phyloP scores from a whole-genome alignment of 257 asterid species.

The Solanum corneliomulleri region DNA sequence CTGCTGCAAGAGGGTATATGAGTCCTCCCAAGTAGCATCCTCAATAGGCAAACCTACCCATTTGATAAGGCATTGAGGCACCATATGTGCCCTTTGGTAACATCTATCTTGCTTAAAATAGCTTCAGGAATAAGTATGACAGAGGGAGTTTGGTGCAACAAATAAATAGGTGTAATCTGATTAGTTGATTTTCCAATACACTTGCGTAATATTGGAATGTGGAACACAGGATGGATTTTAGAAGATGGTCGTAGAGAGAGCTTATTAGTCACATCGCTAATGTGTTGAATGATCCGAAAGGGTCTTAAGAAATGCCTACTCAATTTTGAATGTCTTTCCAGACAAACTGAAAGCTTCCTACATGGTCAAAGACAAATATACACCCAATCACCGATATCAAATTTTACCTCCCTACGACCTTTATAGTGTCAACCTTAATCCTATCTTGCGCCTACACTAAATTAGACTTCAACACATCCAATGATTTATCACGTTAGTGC shows the following conservation, averaged over 20 bases:
- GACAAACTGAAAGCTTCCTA: background rate
- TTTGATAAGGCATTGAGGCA: background rate
- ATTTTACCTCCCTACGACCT: background rate
- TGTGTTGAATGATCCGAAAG: background rate
- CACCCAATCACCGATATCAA: background rate
- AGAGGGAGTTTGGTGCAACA: background rate
- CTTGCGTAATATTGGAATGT: background rate
- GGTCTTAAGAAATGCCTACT: background rate
- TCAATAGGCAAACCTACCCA: background rate
- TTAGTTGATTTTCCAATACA: background rate
- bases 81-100: background rate
- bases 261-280: background rate
- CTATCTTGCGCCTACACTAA: background rate
- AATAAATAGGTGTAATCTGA: no score
- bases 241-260: background rate
- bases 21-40: background rate
- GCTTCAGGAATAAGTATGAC: background rate
- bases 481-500: background rate
- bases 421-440: background rate
- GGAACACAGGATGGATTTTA: background rate
- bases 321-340: background rate
- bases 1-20: background rate
- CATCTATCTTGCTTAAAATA: background rate
- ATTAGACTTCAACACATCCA: background rate
- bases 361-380: background rate